Base-by-base conservation (phyloP, 2,329 filamentous ascomycete species). In the Lecanosticta acicola region DNA sequence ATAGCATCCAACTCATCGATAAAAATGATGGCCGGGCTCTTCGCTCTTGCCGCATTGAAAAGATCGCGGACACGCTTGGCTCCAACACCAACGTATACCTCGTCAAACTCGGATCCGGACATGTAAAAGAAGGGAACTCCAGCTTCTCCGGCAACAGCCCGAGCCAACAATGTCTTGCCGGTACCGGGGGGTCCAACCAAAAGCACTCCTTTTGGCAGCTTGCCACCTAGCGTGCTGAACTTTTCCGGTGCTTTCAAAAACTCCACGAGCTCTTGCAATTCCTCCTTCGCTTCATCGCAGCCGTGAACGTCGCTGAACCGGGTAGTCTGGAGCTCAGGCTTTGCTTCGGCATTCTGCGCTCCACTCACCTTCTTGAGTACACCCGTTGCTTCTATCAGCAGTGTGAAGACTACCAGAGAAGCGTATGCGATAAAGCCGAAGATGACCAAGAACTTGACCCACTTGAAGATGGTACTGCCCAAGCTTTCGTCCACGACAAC, bases 71-170 rank as follows among this genome's bases (percentile, higher is more conserved):
- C 91, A 62, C 93, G 86, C 75, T 98, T 95, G 37, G 89, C 89
- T 63, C 90, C 89, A 43, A 98, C 93, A 64, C 93, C 93, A 29
- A 98, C 94, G 62, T 96, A 98, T 42, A 98, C 85, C 69, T 98
- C 93, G 62, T 98, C 93, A 64, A 98, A 98, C 67, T 98, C 93
- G 48, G 88, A 94, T 41, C 93, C 93, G 62, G 93, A 98, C 91
- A 98, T 97, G 77, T 96, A 98, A 77, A 97, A 98, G 77, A 98
- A 98, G 1, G 93, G 93, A 14, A 98, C 93, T 45, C 91, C 93
- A 43, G 93, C 90, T 72, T 98, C 93, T 42, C 93, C 93, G 39
- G 93, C 93, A 50, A 98, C 93, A 45, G 93, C 94, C 61, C 93
- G 84, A 53, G 93, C 93, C 50, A 98, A 79, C 33, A 98, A 79